These are phyloP conservation scores for Alternaria sp. DNA, from an alignment of 2,329 filamentous ascomycete genomes.

Conservation along the genomic window DNA sequence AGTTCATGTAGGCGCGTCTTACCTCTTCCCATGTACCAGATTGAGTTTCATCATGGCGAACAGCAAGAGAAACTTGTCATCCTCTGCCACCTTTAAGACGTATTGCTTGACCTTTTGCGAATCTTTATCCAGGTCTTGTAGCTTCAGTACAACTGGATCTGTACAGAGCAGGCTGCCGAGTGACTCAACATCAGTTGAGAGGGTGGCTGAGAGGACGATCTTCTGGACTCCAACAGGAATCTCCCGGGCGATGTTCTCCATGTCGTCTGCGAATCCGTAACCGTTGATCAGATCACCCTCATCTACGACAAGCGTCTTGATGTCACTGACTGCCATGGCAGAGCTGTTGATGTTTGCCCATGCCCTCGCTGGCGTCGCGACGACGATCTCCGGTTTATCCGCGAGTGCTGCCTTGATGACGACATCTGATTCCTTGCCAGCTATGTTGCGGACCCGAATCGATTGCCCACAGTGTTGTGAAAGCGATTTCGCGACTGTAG, in stretches of 20 bases:
- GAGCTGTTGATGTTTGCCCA: slow-evolving; percentile 77
- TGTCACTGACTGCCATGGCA: slow-evolving; percentile 70
- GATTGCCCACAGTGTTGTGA: slow-evolving; percentile 85
- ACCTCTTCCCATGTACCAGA: slow-evolving; percentile 82
- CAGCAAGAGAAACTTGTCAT: slow-evolving; percentile 91
- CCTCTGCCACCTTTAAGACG: slow-evolving; percentile 90
- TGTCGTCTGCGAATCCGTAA: slow-evolving; percentile 91
- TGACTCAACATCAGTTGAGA: slow-evolving; percentile 85
- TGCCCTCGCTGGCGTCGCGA: slow-evolving; percentile 88
- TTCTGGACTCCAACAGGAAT: slow-evolving; percentile 88
- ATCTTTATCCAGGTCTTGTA: slow-evolving; percentile 82
- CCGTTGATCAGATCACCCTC: slow-evolving; percentile 93
- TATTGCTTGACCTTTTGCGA: slow-evolving; percentile 83
- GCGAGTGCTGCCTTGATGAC: slow-evolving; percentile 87
- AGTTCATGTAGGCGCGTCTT: background rate
- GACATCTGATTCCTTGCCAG: slow-evolving; percentile 85
- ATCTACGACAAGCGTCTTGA: slow-evolving; percentile 81
- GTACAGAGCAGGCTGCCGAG: slow-evolving; percentile 86
- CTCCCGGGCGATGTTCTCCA: slow-evolving; percentile 77
- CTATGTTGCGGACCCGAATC: slow-evolving; percentile 81
- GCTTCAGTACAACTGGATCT: slow-evolving; percentile 77
- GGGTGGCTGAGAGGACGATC: slow-evolving; percentile 90
- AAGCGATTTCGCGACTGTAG: slow-evolving; percentile 77
- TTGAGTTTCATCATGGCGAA: slow-evolving; percentile 97
- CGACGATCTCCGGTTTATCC: slow-evolving; percentile 84